These are phyloP conservation scores for Nothopassalora personata DNA, from an alignment of 2,329 filamentous ascomycete genomes.

Conservation along the genomic window DNA sequence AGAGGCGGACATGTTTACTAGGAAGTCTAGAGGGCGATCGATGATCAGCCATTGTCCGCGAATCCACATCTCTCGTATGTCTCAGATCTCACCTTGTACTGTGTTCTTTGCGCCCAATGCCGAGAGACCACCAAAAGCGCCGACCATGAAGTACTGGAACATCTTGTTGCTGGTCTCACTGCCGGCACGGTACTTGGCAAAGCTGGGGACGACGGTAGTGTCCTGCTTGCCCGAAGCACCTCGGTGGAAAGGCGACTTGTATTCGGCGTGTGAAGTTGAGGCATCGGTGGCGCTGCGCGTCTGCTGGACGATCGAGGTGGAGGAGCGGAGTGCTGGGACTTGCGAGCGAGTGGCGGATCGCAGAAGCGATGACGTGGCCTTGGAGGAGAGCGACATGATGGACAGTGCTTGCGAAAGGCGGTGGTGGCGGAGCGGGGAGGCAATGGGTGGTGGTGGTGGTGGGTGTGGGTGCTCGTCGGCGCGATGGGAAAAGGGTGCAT, in stretches of 20 bases:
- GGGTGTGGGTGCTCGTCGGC: constrained; percentile 1
- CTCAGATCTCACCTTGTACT: constrained; percentile 74
- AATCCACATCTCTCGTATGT: neutral
- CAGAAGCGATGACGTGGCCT: constrained; percentile 42
- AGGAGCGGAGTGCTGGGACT: constrained; percentile 43
- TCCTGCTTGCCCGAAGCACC: constrained; percentile 34
- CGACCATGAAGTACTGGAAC: constrained; percentile 98
- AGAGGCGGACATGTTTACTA: constrained; percentile 99
- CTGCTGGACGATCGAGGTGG: constrained; percentile 40
- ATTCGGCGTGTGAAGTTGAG: constrained; percentile 39
- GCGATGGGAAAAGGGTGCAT: neutral
- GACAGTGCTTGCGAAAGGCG: constrained; percentile 28
- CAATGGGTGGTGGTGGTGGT: constrained; percentile 16
- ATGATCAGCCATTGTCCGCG: constrained; percentile 12
- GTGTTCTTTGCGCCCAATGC: constrained; percentile 96
- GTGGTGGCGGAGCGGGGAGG: constrained; percentile 11
- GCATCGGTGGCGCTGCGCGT: constrained; percentile 33
- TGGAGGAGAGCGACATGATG: constrained; percentile 46
- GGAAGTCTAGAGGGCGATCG: constrained; percentile 70
- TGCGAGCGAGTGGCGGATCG: constrained; percentile 45
- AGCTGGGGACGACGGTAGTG: constrained; percentile 76
- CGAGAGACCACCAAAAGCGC: constrained; percentile 83
- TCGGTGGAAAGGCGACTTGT: constrained; percentile 53
- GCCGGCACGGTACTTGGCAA: constrained; percentile 78
- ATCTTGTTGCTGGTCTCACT: constrained; percentile 71